Conservation (phyloP, 2,329 filamentous ascomycete genomes). For the Acephala macrosclerotiorum region DNA sequence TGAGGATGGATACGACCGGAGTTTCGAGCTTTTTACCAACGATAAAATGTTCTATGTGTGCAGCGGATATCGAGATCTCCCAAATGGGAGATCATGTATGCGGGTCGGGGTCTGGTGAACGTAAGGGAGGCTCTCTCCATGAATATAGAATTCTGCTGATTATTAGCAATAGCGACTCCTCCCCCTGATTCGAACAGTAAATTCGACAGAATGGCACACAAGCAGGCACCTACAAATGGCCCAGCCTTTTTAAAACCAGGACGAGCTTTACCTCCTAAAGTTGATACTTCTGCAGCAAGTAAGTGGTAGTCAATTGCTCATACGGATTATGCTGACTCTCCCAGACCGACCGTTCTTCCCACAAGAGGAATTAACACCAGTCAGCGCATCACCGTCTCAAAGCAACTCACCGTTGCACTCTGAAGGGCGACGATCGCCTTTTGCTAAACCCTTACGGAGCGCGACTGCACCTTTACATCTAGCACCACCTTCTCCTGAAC, state of each 20-base stretch:
- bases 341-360: slow-evolving; percentile 62
- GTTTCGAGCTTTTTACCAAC: slow-evolving; percentile 78
- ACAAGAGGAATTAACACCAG: slow-evolving; percentile 67
- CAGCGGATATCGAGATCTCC: slow-evolving; percentile 80
- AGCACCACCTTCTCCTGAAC: slow-evolving; percentile 52
- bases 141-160: slow-evolving; percentile 18
- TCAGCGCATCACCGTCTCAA: slow-evolving; percentile 66
- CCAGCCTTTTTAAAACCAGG: slow-evolving; percentile 46
- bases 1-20: slow-evolving; percentile 44
- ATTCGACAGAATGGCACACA: slow-evolving; percentile 37
- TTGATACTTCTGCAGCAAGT: slow-evolving; percentile 63
- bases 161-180: slow-evolving; percentile 37
- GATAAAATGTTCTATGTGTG: slow-evolving; percentile 88
- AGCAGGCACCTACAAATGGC: slow-evolving; percentile 35
- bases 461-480: slow-evolving; percentile 47
- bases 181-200: slow-evolving; percentile 38
- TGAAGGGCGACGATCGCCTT: slow-evolving; percentile 52
- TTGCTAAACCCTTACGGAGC: slow-evolving; percentile 44
- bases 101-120: slow-evolving; percentile 53
- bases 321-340: slow-evolving; percentile 20
- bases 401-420: slow-evolving; percentile 70
- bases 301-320: slow-evolving; percentile 37
- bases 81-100: slow-evolving; percentile 88
- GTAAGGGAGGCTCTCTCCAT: slow-evolving; percentile 40
- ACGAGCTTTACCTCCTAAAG: slow-evolving; percentile 52